These are phyloP conservation scores for Penicillium oxalicum DNA, from an alignment of 2,329 filamentous ascomycete species.

Conservation along the genomic window DNA sequence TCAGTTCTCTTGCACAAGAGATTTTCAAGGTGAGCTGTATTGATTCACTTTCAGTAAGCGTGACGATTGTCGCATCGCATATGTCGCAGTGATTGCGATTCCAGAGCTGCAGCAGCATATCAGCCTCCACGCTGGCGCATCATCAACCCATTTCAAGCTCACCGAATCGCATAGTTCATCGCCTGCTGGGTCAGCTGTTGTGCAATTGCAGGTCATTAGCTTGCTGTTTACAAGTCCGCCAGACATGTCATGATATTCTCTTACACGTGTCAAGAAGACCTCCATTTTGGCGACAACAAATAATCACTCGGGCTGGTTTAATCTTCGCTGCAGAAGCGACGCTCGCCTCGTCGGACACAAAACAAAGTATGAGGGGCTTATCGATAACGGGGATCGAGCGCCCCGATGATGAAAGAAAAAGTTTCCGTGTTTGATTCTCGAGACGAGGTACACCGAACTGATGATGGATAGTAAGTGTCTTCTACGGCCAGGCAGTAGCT, in stretches of 20 bases:
- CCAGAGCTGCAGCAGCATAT: conserved; percentile 52
- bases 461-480: too few species aligned
- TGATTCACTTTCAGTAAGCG: conserved; percentile 60
- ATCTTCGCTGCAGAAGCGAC: neutral
- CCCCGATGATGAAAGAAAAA: conserved; percentile 9
- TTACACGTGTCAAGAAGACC: conserved; percentile 55
- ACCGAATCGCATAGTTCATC: conserved; percentile 83
- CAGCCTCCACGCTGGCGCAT: conserved; percentile 2
- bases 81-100: conserved; percentile 75
- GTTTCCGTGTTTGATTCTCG: too few species aligned
- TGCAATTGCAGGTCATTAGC: conserved; percentile 10
- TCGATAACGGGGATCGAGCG: conserved; percentile 13
- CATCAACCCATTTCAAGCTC: conserved; percentile 16
- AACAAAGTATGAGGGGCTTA: conserved; percentile 15
- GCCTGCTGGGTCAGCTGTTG: conserved; percentile 65
- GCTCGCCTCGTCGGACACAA: conserved; percentile 3
- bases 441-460: neutral
- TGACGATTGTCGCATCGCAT: conserved; percentile 76
- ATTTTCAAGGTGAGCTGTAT: neutral
- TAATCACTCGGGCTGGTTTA: neutral
- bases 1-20: neutral
- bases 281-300: conserved; percentile 57
- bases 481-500: neutral
- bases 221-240: too few species aligned
- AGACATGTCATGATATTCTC: conserved; percentile 2